Evolutionary conservation across 495 filamentous ascomycete genomes (phyloP).

Genomic region (Podospora fimiseda): DNA sequence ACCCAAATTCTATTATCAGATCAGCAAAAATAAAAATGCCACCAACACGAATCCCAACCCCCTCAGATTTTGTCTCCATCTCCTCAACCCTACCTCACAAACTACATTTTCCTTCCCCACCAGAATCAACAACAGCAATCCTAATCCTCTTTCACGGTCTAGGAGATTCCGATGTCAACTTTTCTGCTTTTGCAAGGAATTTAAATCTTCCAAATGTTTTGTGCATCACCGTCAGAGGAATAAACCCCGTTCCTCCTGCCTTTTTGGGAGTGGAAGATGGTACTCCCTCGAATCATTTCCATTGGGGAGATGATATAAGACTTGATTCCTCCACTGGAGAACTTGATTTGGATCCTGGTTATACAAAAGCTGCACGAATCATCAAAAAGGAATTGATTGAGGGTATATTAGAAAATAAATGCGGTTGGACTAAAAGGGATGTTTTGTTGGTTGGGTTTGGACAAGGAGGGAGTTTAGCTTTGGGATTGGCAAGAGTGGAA

Average conservation of each 20-base stretch:
- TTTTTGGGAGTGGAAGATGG: too few relatives aligned
- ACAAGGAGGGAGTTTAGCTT: constrained; percentile 20
- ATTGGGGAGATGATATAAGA: constrained; percentile 87
- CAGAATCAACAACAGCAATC: constrained; percentile 56
- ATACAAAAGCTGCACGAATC: constrained; percentile 46
- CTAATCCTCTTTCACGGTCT: constrained; percentile 88
- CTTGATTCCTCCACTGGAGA: constrained; percentile 57
- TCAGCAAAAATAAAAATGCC: constrained; percentile 11
- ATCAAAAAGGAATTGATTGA: constrained; percentile 53
- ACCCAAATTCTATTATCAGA: too few relatives aligned
- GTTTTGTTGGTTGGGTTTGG: constrained; percentile 51
- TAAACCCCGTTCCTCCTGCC: constrained; percentile 64
- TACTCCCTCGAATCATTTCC: constrained; percentile 43
- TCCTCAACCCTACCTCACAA: constrained; percentile 19
- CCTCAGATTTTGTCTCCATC: constrained; percentile 31
- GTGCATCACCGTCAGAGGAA: constrained; percentile 68
- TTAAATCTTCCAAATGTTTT: constrained; percentile 76
- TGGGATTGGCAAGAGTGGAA: constrained; percentile 4
- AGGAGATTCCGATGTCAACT: constrained; percentile 66
- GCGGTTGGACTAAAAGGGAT: constrained; percentile 61
- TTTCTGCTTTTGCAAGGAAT: constrained; percentile 64
- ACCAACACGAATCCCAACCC: constrained; percentile 33
- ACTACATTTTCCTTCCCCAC: constrained; percentile 32
- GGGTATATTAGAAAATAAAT: constrained; percentile 58
- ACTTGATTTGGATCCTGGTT: constrained; percentile 76